phyloP scores from a whole-genome alignment of 768 basidiomycete species.

The Tulasnella calospora region DNA sequence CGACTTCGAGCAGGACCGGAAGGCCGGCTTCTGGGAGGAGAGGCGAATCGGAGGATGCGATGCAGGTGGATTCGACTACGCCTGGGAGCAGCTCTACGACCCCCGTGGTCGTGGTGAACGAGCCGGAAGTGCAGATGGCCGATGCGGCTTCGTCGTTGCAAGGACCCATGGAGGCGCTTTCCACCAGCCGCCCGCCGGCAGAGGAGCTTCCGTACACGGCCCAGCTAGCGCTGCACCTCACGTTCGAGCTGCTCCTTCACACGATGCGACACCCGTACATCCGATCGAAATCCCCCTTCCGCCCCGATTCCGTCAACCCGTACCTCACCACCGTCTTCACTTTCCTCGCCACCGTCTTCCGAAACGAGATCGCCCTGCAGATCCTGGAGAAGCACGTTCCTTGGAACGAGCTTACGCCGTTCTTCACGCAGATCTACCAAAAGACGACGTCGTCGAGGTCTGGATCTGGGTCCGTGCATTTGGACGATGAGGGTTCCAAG shows the following conservation, averaged over 20 bases:
- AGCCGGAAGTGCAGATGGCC: constrained; percentile 35
- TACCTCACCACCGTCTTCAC: constrained; percentile 84
- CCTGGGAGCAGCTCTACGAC: not conserved
- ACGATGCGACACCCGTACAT: constrained; percentile 61
- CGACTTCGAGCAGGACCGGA: not conserved
- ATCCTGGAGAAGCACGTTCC: constrained; percentile 75
- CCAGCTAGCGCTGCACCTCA: constrained; percentile 68
- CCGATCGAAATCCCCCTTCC: constrained; percentile 51
- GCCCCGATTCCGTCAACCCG: constrained; percentile 62
- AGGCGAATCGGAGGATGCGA: constrained; percentile 44
- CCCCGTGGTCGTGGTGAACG: constrained; percentile 6
- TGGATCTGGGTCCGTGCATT: not conserved
- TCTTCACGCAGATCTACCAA: constrained; percentile 47
- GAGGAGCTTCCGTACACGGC: constrained; percentile 59
- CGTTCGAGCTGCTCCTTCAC: constrained; percentile 70
- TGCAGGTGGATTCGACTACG: constrained; percentile 63
- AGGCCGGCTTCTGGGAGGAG: constrained; percentile 33
- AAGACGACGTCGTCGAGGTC: not conserved
- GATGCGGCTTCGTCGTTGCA: constrained; percentile 32
- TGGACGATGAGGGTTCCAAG: constrained; percentile 31
- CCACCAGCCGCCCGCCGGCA: not conserved
- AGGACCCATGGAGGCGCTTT: constrained; percentile 27
- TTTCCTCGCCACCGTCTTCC: constrained; percentile 74
- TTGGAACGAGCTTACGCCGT: constrained; percentile 68
- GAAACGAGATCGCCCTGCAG: constrained; percentile 54